Evolutionary conservation across 768 basidiomycete genomes (phyloP).

Genomic region (Mycena vitilis): DNA sequence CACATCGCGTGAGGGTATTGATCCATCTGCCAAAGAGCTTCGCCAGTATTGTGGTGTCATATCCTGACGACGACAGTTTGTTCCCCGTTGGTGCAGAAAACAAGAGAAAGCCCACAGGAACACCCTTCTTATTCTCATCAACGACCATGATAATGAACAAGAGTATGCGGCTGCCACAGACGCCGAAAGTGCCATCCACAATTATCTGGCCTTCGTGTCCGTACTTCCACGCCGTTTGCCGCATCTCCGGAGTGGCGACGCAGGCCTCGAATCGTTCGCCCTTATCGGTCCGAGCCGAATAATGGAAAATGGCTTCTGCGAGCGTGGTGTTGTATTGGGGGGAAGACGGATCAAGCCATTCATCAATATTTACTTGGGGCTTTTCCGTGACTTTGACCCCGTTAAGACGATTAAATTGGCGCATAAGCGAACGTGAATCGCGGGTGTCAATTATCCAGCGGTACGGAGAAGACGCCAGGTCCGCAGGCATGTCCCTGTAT

Average conservation of each 20-base stretch:
- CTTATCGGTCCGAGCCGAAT: constrained; percentile 32
- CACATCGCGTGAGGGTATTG: constrained; percentile 17
- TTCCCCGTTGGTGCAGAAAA: constrained; percentile 47
- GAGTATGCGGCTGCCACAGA: constrained; percentile 37
- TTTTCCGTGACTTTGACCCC: constrained; percentile 26
- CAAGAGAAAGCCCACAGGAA: constrained; percentile 46
- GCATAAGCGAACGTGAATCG: constrained; percentile 38
- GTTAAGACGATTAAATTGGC: constrained; percentile 33
- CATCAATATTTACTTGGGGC: constrained; percentile 39
- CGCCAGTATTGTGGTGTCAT: constrained; percentile 39
- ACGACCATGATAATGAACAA: constrained; percentile 48
- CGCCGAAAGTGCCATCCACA: constrained; percentile 40
- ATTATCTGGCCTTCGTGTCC: constrained; percentile 37
- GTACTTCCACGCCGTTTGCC: constrained; percentile 38
- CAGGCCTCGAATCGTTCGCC: constrained; percentile 41
- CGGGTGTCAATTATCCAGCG: neutral
- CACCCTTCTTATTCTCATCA: constrained; percentile 40
- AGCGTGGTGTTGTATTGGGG: constrained; percentile 36
- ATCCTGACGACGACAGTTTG: constrained; percentile 41
- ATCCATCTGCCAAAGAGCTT: constrained; percentile 43
- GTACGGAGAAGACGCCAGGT: neutral
- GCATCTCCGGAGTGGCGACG: constrained; percentile 42
- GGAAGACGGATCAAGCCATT: constrained; percentile 40
- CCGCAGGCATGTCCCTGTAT: neutral
- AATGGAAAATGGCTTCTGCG: constrained; percentile 41